These are phyloP conservation scores for Xylaria scruposa DNA, from an alignment of 495 filamentous ascomycete genomes.

Conservation along the genomic window DNA sequence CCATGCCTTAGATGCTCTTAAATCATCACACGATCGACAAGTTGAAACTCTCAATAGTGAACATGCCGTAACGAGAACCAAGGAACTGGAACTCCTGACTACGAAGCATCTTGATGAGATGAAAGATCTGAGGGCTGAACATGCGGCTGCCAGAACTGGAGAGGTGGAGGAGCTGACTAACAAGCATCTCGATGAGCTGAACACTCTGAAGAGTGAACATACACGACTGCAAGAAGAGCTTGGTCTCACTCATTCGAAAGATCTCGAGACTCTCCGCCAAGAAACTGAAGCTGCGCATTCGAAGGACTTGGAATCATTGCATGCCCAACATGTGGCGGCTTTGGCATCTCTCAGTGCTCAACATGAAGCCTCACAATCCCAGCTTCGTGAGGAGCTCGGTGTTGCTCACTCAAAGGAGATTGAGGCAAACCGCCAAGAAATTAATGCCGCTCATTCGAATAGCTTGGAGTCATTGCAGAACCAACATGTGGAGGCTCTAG, in stretches of 20 bases:
- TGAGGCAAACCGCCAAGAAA: slow-evolving; percentile 21
- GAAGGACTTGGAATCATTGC: slow-evolving; percentile 24
- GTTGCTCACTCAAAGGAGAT: slow-evolving; percentile 12
- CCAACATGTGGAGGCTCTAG: slow-evolving; percentile 37
- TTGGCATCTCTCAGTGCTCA: slow-evolving; percentile 36
- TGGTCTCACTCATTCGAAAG: not conserved
- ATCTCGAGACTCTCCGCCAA: slow-evolving; percentile 28
- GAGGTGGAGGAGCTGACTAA: slow-evolving; percentile 27
- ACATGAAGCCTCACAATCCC: slow-evolving; percentile 24
- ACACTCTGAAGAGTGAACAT: slow-evolving; percentile 29
- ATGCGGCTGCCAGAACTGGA: slow-evolving; percentile 28
- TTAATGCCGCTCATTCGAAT: slow-evolving; percentile 29
- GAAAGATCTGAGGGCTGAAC: slow-evolving; percentile 32
- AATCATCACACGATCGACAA: slow-evolving; percentile 38
- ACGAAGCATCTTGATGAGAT: slow-evolving; percentile 35
- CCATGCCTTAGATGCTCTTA: slow-evolving; percentile 38
- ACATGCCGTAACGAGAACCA: slow-evolving; percentile 30
- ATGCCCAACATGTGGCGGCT: slow-evolving; percentile 34
- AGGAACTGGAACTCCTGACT: slow-evolving; percentile 33
- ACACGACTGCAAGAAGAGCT: slow-evolving; percentile 7
- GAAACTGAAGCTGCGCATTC: slow-evolving; percentile 31
- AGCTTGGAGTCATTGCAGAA: slow-evolving; percentile 29
- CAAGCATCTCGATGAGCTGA: slow-evolving; percentile 31
- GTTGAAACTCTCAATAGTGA: slow-evolving; percentile 37
- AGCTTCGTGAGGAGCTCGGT: slow-evolving; percentile 31